phyloP scores from a whole-genome alignment of 2,329 filamentous ascomycete species.

The Thermothelomyces thermophilus region DNA sequence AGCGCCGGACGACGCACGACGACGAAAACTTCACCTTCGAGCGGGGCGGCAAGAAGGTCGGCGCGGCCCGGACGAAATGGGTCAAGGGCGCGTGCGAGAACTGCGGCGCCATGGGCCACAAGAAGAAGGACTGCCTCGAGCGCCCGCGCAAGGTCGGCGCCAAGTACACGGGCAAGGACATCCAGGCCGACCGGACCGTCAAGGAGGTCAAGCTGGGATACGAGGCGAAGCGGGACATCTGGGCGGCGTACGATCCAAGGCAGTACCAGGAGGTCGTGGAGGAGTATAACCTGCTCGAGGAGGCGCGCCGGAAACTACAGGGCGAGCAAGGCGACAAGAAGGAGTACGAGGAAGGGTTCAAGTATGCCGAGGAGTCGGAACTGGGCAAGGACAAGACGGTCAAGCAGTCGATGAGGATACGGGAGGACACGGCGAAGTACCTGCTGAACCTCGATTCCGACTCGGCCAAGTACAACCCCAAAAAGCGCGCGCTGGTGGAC shows the following conservation, averaged over 20 bases:
- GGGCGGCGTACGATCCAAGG: slow-evolving; percentile 92
- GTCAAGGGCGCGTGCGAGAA: slow-evolving; percentile 98
- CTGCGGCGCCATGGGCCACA: slow-evolving; percentile 95
- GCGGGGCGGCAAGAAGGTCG: slow-evolving; percentile 82
- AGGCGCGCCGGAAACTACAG: slow-evolving; percentile 51
- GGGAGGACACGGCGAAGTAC: slow-evolving; percentile 97
- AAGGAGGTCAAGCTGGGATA: slow-evolving; percentile 84
- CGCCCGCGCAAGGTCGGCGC: slow-evolving; percentile 84
- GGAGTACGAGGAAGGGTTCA: slow-evolving; percentile 55
- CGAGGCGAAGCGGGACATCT: slow-evolving; percentile 95
- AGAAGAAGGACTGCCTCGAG: slow-evolving; percentile 86
- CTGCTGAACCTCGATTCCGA: slow-evolving; percentile 90
- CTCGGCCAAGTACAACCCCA: slow-evolving; percentile 95
- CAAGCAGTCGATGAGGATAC: slow-evolving; percentile 71
- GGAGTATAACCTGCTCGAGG: slow-evolving; percentile 81
- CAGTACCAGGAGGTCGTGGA: slow-evolving; percentile 85
- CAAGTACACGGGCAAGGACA: slow-evolving; percentile 86
- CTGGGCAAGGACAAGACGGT: slow-evolving; percentile 94
- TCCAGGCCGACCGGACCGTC: slow-evolving; percentile 83
- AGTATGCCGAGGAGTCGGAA: slow-evolving; percentile 90
- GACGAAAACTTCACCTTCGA: slow-evolving; percentile 54
- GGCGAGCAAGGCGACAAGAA: slow-evolving; percentile 38
- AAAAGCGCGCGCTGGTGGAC: slow-evolving; percentile 86
- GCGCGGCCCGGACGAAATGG: slow-evolving; percentile 89
- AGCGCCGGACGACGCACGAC: slow-evolving; percentile 59